Base-by-base conservation (phyloP, 2,329 filamentous ascomycete species). In the Nakataea oryzae region DNA sequence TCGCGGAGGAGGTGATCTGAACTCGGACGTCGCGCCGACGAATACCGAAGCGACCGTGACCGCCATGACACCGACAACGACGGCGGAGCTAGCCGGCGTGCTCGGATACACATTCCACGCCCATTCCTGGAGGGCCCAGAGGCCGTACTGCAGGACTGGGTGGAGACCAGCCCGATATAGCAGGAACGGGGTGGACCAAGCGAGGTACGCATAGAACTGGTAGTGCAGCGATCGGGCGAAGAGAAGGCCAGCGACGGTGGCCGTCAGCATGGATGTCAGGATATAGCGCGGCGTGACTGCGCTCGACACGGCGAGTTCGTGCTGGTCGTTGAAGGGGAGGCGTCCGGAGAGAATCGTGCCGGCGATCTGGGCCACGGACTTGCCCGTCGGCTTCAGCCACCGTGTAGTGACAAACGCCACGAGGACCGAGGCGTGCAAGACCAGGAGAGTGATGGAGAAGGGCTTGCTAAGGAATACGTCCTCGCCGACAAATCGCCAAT, bases 101-200 rank as follows among this genome's bases (percentile, higher is more conserved):
- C 91, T 96, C n/a, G 93, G 93, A 71, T 89, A 97, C 12, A 93
- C 86, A 68, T 97, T 96, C 93, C 93, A 97, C 14, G 90, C 91
- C 87, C 89, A 93, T 74, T 97, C 93, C 74, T 97, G 93, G 63
- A 84, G 79, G 3, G 79, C 82, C 89, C 90, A 96, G 12, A 93
- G 74, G 4, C 75, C 76, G 69, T 87, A 87, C 67, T 91, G 83
- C 34, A 88, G 69, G 13, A 88, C 70, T 0, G 89, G 87, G 68
- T 88, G 86, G 64, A 86, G 77, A 1, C 87, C 86, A 62, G 87
- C 85, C 69, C 85, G 85, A 91, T 92, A 97, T 61, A 96, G 82
- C 65, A 97, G 79, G 72, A 90, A 96, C 0, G 93, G 93, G 8
- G 90, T 91, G 17, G 89, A 84, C 93, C 93, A 97, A 30, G 89